Conservation (phyloP, 768 basidiomycete species). For the Hygrophoropsis aurantiaca region DNA sequence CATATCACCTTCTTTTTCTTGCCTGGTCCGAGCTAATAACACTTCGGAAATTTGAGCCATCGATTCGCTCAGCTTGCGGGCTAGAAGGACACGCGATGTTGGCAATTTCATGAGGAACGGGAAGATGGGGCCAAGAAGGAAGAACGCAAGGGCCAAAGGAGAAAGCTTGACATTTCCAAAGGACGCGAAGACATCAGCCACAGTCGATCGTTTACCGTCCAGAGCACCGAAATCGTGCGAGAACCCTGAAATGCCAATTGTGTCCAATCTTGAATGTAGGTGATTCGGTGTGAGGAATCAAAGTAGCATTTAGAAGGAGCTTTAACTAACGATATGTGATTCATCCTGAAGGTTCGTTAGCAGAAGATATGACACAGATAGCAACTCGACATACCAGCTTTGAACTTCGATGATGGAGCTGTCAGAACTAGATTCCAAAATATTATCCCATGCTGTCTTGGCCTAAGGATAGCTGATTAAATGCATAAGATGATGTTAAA, state of each 20-base stretch:
- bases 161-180: constrained; percentile 24
- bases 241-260: constrained; percentile 59
- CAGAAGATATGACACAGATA: background rate
- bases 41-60: constrained; percentile 40
- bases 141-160: constrained; percentile 27
- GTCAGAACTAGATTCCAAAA: constrained; percentile 18
- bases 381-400: constrained; percentile 20
- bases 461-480: constrained; percentile 19
- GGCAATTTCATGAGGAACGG: constrained; percentile 38
- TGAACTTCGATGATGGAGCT: constrained; percentile 34
- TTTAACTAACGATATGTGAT: constrained; percentile 30
- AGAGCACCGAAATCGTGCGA: constrained; percentile 56
- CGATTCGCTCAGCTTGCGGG: constrained; percentile 30
- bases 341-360: constrained; percentile 25
- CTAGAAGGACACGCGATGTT: constrained; percentile 30
- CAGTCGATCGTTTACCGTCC: constrained; percentile 43
- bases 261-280: constrained; percentile 44
- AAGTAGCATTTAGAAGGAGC: background rate
- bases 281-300: background rate
- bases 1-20: constrained; percentile 27
- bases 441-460: constrained; percentile 28
- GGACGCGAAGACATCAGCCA: constrained; percentile 41
- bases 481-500: no score
- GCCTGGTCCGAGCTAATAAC: constrained; percentile 36
- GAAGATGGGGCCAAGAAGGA: constrained; percentile 37